Evolutionary conservation across 352 stramenopile genomes (phyloP), one percentile per base, ranked within the genome.

Genomic region (Lagenidium giganteum): DNA sequence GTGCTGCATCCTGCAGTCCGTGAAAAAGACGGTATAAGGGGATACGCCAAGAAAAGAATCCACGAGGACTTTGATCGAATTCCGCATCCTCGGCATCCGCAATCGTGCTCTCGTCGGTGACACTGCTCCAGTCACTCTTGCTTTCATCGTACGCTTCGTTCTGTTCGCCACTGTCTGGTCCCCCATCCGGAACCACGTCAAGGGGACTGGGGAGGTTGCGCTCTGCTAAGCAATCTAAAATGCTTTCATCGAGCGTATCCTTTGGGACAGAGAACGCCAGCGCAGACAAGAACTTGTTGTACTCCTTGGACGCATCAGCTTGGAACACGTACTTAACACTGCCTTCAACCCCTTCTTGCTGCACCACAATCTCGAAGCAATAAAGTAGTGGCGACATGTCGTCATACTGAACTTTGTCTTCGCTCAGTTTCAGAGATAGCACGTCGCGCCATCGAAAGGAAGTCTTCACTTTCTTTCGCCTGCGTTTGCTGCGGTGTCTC

Each of bases 311-410:
- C 2, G 73, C 16, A 22, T 94, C 80, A 6, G 67, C 71, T 53
- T 94, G 82, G 47, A 92, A 92, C 5, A 81, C 52, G 46, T 82
- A 91, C 65, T 90, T 91, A n/a, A 72, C 55, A 28, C 83, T 71
- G 1, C 64, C 63, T 9, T 77, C 47, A 14, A 60, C 60, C 7
- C 67, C 61, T 26, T 76, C 57, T 34, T 78, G 63, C 0, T 66
- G 72, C 26, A 88, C 70, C 28, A 80, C 54, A 6, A 92, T 25
- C 37, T 91, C 78, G 18, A 90, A 87, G 56, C 79, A 92, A 45
- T 91, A 87, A 24, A 94, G 50, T 34, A 65, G 63, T 3, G 82
- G 77, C 1, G 82, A 94, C 50, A 94, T 65, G 42, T 94, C 82
- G 37, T 94, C 79, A 27, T 77, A 90, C 51, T 91, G 82, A 24